Evolutionary conservation across 257 asterid genomes (phyloP).

Genomic region (Plantago ovata): DNA sequence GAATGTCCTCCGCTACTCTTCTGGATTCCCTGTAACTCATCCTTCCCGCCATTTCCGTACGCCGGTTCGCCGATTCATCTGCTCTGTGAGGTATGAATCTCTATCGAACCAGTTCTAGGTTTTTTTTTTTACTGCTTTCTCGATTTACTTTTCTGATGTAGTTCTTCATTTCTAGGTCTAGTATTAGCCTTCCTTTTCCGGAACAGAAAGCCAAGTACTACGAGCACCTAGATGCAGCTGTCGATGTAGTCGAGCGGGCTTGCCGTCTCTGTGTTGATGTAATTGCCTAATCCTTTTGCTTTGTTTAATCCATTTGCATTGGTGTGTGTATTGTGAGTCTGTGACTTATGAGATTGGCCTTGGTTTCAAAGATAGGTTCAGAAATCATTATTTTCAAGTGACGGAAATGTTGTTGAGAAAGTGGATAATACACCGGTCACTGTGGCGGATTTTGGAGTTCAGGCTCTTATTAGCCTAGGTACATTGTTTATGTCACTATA

Average conservation of each 20-base stretch:
- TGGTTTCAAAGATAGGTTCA: slow-evolving; percentile 56
- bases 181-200: slow-evolving; percentile 47
- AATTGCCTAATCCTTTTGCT: slow-evolving; percentile 15
- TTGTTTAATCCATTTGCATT: not conserved
- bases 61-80: slow-evolving; percentile 40
- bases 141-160: slow-evolving; percentile 2
- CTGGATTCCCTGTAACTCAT: slow-evolving; percentile 34
- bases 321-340: not conserved
- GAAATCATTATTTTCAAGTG: slow-evolving; percentile 55
- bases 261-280: slow-evolving; percentile 88
- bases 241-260: slow-evolving; percentile 80
- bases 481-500: slow-evolving; percentile 14
- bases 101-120: not conserved
- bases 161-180: slow-evolving; percentile 45
- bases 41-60: slow-evolving; percentile 32
- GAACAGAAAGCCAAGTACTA: slow-evolving; percentile 58
- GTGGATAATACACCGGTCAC: slow-evolving; percentile 88
- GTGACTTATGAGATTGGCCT: not conserved
- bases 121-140: slow-evolving; percentile 1
- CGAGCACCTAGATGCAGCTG: slow-evolving; percentile 74
- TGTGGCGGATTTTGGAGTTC: slow-evolving; percentile 95
- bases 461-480: slow-evolving; percentile 95
- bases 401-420: slow-evolving; percentile 61
- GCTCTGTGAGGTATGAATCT: slow-evolving; percentile 45
- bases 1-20: slow-evolving; percentile 52